A percentile compares a stretch with the other conserved stretches of the same genome.
Evolutionary conservation across 108 stramenopile species (phyloP).

Genomic region (Pseudonitzschia multistriata): DNA sequence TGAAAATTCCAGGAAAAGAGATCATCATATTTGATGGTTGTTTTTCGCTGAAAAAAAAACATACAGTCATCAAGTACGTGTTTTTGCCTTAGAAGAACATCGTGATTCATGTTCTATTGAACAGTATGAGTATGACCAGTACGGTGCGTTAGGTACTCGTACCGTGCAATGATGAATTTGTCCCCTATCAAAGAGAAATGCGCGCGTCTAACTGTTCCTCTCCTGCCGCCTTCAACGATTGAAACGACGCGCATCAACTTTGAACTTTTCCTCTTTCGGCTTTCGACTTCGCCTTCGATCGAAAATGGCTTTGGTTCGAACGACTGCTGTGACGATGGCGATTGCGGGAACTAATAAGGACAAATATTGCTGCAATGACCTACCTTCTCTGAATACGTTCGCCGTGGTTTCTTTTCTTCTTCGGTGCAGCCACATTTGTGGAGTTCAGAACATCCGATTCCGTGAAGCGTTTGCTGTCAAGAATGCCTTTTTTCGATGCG

Average conservation of each 20-base stretch:
- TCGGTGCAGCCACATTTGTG: background rate
- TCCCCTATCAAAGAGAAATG: background rate
- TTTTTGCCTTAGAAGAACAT: conserved; percentile 4
- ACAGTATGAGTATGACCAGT: no score
- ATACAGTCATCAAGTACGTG: conserved; percentile 10
- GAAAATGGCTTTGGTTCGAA: background rate
- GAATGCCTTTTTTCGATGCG: background rate
- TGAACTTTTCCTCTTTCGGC: no score
- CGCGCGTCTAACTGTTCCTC: conserved; percentile 3
- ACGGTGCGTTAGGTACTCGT: no score
- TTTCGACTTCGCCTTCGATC: background rate
- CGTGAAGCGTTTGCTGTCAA: background rate
- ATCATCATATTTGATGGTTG: background rate
- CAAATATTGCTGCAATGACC: background rate
- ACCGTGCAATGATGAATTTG: background rate
- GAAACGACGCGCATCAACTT: no score
- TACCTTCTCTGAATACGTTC: conserved; percentile 18
- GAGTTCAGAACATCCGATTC: background rate
- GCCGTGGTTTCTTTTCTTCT: conserved; percentile 6
- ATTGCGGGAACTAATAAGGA: background rate
- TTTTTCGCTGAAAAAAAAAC: conserved; percentile 3
- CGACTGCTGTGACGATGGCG: background rate
- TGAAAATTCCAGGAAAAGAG: background rate
- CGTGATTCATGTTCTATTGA: background rate
- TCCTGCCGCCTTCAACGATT: no score